Conservation (phyloP, 78 protist species). For the Polysphondylium violaceum region DNA sequence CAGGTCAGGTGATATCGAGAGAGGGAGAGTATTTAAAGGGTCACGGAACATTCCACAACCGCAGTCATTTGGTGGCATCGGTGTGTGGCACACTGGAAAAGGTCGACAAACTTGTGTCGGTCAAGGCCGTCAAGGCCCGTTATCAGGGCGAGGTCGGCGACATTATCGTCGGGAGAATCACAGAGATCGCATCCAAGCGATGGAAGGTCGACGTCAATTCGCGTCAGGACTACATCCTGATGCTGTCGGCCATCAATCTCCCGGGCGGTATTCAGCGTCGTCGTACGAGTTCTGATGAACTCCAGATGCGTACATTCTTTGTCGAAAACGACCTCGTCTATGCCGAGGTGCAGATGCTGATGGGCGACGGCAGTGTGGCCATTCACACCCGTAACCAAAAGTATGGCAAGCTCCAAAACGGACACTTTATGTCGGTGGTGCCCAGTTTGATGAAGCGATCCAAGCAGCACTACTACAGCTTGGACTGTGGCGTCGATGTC, state of each 20-base stretch:
- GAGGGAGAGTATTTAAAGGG: constrained; percentile 80
- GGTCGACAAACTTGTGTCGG: constrained; percentile 86
- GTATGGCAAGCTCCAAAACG: constrained; percentile 87
- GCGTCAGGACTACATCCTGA: constrained; percentile 80
- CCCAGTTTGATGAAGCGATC: constrained; percentile 85
- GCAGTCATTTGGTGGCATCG: constrained; percentile 33
- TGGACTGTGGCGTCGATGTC: constrained; percentile 88
- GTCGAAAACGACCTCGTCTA: constrained; percentile 90
- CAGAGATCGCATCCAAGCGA: constrained; percentile 78
- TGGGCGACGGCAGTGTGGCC: constrained; percentile 81
- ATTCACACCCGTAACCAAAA: constrained; percentile 88
- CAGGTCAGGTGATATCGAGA: constrained; percentile 72
- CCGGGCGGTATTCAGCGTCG: constrained; percentile 94
- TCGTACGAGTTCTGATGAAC: constrained; percentile 86
- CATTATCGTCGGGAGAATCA: constrained; percentile 89
- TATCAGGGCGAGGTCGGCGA: constrained; percentile 93
- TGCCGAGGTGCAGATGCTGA: constrained; percentile 90
- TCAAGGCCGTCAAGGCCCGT: constrained; percentile 82
- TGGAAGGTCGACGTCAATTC: constrained; percentile 91
- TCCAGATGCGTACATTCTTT: constrained; percentile 90
- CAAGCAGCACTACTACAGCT: constrained; percentile 77
- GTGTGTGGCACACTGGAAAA: constrained; percentile 91
- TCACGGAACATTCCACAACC: constrained; percentile 75
- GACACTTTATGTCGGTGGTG: constrained; percentile 74
- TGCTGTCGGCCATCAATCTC: constrained; percentile 87